Conservation (phyloP, 164 flowering plant species). For the Liquidambar formosana region DNA sequence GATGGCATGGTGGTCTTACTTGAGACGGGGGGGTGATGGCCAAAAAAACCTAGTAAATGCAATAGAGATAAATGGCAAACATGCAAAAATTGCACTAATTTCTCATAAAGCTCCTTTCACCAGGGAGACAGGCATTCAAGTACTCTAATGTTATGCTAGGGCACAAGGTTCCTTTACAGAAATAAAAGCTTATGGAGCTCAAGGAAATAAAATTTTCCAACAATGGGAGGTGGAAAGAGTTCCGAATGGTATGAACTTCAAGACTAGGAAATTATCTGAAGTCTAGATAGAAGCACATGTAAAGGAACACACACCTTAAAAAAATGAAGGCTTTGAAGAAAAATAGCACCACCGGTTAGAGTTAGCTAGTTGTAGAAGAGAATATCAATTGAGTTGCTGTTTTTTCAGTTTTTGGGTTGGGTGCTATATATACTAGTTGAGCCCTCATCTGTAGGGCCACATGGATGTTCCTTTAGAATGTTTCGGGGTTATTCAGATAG, state of each 20-base stretch:
- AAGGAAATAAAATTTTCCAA: no score
- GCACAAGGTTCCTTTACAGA: no score
- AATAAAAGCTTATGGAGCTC: no score
- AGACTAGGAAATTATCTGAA: neutral
- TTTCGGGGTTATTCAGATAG: neutral
- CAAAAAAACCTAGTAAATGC: no score
- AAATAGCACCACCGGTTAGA: neutral
- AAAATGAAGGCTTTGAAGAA: neutral
- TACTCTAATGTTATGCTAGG: no score
- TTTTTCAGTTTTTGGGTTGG: slow-evolving; percentile 18
- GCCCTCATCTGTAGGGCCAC: slow-evolving; percentile 19
- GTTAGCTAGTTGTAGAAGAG: slow-evolving; percentile 2
- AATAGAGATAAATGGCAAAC: no score
- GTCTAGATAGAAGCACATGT: neutral
- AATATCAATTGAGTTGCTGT: slow-evolving; percentile 28
- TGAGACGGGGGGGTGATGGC: no score
- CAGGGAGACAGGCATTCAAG: no score
- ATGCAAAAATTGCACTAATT: no score
- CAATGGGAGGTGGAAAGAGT: neutral
- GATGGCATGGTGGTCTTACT: no score
- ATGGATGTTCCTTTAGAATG: neutral
- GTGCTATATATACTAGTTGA: slow-evolving; percentile 34
- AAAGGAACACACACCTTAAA: neutral
- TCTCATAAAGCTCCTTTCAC: no score
- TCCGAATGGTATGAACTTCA: neutral